Conservation (phyloP, 2,329 filamentous ascomycete genomes). For the Exophiala xenobiotica region DNA sequence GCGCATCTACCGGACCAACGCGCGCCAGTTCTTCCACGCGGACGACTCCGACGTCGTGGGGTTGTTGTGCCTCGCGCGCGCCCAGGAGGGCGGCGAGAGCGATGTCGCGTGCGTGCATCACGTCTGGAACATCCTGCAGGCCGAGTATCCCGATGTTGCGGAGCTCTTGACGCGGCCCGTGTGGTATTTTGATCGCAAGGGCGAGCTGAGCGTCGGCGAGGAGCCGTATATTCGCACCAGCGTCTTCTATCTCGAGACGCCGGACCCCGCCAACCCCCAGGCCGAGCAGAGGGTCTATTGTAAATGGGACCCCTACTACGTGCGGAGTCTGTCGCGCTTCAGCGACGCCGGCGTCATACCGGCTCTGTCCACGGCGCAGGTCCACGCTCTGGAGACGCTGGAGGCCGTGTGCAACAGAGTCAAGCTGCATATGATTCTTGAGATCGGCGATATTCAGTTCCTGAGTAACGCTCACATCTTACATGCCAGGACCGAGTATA, state of each 20-base stretch:
- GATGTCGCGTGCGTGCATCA: constrained; percentile 76
- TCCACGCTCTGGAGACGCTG: constrained; percentile 65
- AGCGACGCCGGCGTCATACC: constrained; percentile 72
- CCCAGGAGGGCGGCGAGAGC: constrained; percentile 78
- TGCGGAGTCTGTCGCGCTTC: constrained; percentile 73
- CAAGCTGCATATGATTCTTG: constrained; percentile 79
- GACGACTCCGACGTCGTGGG: constrained; percentile 83
- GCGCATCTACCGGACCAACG: constrained; percentile 86
- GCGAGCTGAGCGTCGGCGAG: constrained; percentile 72
- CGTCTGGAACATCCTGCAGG: constrained; percentile 78
- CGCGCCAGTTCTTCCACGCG: constrained; percentile 80
- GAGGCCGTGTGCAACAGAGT: constrained; percentile 74
- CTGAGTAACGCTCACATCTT: constrained; percentile 76
- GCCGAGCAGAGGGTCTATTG: constrained; percentile 61
- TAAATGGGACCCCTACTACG: constrained; percentile 90
- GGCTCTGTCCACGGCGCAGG: constrained; percentile 66
- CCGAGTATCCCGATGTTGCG: constrained; percentile 73
- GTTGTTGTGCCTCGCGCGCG: constrained; percentile 74
- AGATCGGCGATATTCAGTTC: constrained; percentile 87
- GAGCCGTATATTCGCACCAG: constrained; percentile 70
- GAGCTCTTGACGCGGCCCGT: constrained; percentile 72
- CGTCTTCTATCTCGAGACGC: constrained; percentile 71
- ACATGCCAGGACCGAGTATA: constrained; percentile 79
- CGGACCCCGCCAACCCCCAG: constrained; percentile 42
- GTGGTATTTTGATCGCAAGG: constrained; percentile 93